Evolutionary conservation across 2,329 filamentous ascomycete genomes (phyloP).

Genomic region (Colletotrichum sp.): DNA sequence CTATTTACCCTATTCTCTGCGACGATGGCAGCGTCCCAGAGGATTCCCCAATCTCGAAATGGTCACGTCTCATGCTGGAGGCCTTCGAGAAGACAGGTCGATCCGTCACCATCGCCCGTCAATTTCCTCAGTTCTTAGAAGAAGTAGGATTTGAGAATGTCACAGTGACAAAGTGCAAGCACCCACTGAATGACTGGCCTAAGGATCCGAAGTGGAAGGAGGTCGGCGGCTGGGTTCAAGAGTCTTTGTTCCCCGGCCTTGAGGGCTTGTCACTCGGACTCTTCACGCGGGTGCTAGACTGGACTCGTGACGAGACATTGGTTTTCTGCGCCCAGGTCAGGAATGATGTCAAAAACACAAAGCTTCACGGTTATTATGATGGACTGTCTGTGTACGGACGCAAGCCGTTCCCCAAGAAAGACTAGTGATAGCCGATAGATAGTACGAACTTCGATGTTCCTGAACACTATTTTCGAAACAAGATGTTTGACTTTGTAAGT

Average conservation of each 20-base stretch:
- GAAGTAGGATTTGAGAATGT: background rate
- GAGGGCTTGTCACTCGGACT: background rate
- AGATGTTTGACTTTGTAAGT: too few relatives aligned
- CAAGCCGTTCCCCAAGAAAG: background rate
- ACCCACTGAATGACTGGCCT: background rate
- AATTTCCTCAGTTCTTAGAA: background rate
- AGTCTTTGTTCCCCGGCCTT: background rate
- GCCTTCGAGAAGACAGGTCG: background rate
- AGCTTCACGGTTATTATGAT: background rate
- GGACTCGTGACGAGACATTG: background rate
- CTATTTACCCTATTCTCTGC: background rate
- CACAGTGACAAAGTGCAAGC: background rate
- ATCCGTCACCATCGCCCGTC: fast-evolving
- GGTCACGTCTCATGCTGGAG: background rate
- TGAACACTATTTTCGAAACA: too few relatives aligned
- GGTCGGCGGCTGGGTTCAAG: background rate
- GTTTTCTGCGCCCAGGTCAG: background rate
- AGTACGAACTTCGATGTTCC: too few relatives aligned
- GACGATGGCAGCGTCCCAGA: background rate
- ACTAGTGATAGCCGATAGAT: too few relatives aligned
- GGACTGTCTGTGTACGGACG: background rate
- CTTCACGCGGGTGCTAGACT: background rate
- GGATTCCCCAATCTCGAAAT: background rate
- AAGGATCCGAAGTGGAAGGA: background rate
- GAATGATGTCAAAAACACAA: background rate